phyloP scores from a whole-genome alignment of 2,329 filamentous ascomycete species.

The Leptographium galeiforme region DNA sequence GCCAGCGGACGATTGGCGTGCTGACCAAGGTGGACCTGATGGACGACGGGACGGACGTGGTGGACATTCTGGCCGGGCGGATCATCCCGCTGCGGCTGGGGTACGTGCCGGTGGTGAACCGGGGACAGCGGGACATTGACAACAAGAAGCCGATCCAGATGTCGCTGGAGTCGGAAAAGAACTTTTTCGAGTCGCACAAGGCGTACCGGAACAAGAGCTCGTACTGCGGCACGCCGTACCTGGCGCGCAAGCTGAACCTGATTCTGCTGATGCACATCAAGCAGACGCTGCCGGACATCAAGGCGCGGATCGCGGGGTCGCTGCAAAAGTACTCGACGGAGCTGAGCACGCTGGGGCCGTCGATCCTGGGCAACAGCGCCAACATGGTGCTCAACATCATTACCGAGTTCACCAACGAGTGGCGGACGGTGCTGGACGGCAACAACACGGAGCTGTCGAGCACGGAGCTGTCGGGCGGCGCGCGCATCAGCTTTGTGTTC shows the following conservation, averaged over 20 bases:
- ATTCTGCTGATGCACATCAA: constrained; percentile 99
- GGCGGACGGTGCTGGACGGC: constrained; percentile 87
- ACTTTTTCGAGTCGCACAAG: constrained; percentile 97
- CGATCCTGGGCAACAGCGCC: constrained; percentile 86
- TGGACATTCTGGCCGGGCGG: constrained; percentile 92
- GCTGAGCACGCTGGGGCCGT: constrained; percentile 73
- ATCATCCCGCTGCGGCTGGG: constrained; percentile 91
- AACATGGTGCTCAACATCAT: constrained; percentile 99
- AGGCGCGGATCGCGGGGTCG: constrained; percentile 87
- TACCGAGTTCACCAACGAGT: constrained; percentile 96
- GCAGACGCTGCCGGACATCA: constrained; percentile 96
- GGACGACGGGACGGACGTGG: constrained; percentile 95
- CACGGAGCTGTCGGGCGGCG: constrained; percentile 86
- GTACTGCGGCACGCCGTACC: constrained; percentile 95
- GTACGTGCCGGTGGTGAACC: constrained; percentile 92
- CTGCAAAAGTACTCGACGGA: constrained; percentile 83
- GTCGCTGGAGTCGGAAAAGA: constrained; percentile 85
- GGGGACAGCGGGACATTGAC: constrained; percentile 95
- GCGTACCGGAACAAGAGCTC: constrained; percentile 97
- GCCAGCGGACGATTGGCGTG: constrained; percentile 88
- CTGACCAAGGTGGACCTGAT: constrained; percentile 95
- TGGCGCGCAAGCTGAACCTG: constrained; percentile 91
- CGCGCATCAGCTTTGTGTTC: constrained; percentile 98
- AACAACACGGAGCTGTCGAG: constrained; percentile 95
- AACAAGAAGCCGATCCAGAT: constrained; percentile 90